Percentiles rank a stretch among this genome's conserved stretches.
Evolutionary conservation across 768 basidiomycete species (phyloP).

Genomic region (Tricholoma sp.): DNA sequence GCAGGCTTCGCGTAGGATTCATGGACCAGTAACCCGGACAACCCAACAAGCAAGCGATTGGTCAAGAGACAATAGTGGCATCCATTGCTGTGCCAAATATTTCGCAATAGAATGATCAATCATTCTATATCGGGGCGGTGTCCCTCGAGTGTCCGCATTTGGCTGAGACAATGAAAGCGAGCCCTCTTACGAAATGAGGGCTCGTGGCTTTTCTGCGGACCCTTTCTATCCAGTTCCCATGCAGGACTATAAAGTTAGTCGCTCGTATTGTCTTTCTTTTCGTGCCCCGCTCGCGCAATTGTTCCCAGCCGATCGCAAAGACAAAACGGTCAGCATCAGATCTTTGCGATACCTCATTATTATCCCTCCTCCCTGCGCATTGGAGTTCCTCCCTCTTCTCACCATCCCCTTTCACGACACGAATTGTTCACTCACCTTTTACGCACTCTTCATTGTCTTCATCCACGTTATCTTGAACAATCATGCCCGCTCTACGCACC

Average conservation of each 20-base stretch:
- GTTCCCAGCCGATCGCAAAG: conserved; percentile 45
- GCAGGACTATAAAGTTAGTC: conserved; percentile 48
- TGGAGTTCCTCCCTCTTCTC: conserved; percentile 26
- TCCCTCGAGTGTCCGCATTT: conserved; percentile 25
- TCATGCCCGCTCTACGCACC: conserved; percentile 79
- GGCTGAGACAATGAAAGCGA: conserved; percentile 28
- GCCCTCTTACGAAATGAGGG: conserved; percentile 30
- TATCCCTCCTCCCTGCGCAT: conserved; percentile 31
- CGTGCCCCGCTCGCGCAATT: conserved; percentile 65
- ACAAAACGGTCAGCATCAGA: conserved; percentile 39
- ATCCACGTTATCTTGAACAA: conserved; percentile 22
- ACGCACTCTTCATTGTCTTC: conserved; percentile 20
- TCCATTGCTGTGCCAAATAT: conserved; percentile 36
- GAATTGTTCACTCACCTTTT: conserved; percentile 14
- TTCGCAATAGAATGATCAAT: conserved; percentile 19
- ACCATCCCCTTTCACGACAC: conserved; percentile 20
- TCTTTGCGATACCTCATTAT: conserved; percentile 46
- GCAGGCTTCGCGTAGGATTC: conserved; percentile 15
- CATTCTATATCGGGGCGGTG: conserved; percentile 34
- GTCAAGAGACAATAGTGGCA: conserved; percentile 41
- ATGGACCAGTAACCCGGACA: conserved; percentile 31
- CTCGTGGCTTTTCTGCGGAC: conserved; percentile 33
- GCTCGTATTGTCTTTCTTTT: conserved; percentile 52
- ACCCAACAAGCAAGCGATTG: conserved; percentile 8
- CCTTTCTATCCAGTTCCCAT: conserved; percentile 28